These are phyloP conservation scores for Colletotrichum horii DNA, from an alignment of 2,329 filamentous ascomycete genomes.

Conservation along the genomic window DNA sequence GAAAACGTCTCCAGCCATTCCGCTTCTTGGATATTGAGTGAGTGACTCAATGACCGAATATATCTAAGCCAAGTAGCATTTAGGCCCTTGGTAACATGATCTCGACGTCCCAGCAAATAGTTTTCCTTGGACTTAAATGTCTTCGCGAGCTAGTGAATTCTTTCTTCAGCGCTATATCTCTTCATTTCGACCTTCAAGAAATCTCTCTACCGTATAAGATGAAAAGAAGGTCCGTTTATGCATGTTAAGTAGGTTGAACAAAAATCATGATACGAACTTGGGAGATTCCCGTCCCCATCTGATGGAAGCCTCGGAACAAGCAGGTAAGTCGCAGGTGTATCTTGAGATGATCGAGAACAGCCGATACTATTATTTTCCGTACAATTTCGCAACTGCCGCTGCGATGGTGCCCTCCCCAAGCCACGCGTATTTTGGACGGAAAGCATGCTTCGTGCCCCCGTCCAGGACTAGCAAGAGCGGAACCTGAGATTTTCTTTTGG, in stretches of 20 bases:
- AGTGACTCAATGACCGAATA: background rate
- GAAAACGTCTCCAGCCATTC: background rate
- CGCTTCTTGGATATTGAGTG: background rate
- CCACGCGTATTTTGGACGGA: background rate
- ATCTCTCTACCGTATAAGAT: background rate
- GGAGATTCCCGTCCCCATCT: background rate
- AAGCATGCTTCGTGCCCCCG: background rate
- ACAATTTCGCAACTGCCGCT: background rate
- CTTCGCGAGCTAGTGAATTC: background rate
- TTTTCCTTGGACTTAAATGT: background rate
- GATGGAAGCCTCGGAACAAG: background rate
- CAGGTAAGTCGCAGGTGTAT: background rate
- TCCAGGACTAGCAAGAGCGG: background rate
- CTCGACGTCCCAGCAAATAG: background rate
- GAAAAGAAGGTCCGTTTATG: background rate
- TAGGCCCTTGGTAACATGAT: background rate
- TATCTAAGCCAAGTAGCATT: background rate
- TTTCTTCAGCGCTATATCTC: background rate
- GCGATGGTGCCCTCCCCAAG: background rate
- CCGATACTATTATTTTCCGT: background rate
- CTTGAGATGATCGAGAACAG: background rate
- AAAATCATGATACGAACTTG: background rate
- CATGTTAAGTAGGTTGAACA: background rate
- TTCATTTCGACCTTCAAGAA: background rate
- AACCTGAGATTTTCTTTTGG: background rate